These are phyloP conservation scores for Zopfia rhizophila DNA, from an alignment of 2,329 filamentous ascomycete species.

Conservation along the genomic window DNA sequence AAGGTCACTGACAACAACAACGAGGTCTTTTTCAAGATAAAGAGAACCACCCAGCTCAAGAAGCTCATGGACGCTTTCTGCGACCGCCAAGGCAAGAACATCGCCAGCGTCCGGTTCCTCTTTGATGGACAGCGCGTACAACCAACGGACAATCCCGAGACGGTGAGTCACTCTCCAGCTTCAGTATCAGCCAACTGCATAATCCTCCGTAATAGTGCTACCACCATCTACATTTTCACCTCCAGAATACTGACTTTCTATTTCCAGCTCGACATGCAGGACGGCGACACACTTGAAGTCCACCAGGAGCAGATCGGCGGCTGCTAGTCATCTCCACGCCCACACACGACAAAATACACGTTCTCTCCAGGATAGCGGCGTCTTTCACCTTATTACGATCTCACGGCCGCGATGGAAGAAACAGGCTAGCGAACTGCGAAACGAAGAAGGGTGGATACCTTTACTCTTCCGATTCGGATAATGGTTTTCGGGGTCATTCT, in stretches of 20 bases:
- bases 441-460: constrained; percentile 1
- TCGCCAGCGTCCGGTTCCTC: constrained; percentile 87
- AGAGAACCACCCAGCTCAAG: constrained; percentile 92
- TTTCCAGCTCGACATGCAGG: constrained; percentile 89
- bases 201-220: not conserved
- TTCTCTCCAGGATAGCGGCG: constrained; percentile 13
- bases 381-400: too few relatives aligned
- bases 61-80: constrained; percentile 99
- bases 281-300: constrained; percentile 95
- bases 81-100: constrained; percentile 90
- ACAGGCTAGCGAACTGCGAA: constrained; percentile 19
- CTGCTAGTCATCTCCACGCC: constrained; percentile 35
- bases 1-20: constrained; percentile 99
- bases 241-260: constrained; percentile 22
- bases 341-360: constrained; percentile 7
- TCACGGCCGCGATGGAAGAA: too few relatives aligned
- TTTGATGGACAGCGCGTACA: constrained; percentile 97
- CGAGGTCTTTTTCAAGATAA: constrained; percentile 99
- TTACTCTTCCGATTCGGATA: not conserved
- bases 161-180: constrained; percentile 69
- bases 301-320: constrained; percentile 96
- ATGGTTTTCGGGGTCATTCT: constrained; percentile 34
- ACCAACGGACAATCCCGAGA: constrained; percentile 87
- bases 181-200: not conserved
- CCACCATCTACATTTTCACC: not conserved